These are phyloP conservation scores for Metschnikowia bowlesiae DNA, from an alignment of 805 yeast species.

Conservation along the genomic window DNA sequence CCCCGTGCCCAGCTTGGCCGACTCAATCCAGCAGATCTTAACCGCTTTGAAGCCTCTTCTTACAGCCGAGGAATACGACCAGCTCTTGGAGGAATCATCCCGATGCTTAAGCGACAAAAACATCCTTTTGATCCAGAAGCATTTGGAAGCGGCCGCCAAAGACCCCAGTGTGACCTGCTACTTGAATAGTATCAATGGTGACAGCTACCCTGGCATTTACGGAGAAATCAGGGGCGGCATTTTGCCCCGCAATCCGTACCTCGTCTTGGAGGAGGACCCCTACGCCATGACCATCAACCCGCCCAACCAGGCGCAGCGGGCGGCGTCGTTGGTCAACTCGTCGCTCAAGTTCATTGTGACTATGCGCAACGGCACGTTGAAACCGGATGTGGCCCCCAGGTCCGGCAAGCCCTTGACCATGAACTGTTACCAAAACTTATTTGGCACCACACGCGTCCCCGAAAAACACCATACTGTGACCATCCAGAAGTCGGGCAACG, in stretches of 20 bases:
- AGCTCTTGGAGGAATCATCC: constrained; percentile 40
- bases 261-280: constrained; percentile 73
- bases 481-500: constrained; percentile 28
- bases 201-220: constrained; percentile 52
- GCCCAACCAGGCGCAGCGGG: constrained; percentile 63
- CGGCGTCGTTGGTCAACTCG: constrained; percentile 63
- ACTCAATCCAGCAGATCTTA: constrained; percentile 51
- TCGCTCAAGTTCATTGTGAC: constrained; percentile 63
- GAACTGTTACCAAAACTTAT: constrained; percentile 62
- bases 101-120: constrained; percentile 42
- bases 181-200: constrained; percentile 50
- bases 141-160: constrained; percentile 44
- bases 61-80: constrained; percentile 46
- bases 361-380: constrained; percentile 48
- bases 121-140: constrained; percentile 48
- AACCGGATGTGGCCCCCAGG: constrained; percentile 55
- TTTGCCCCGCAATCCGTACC: constrained; percentile 73
- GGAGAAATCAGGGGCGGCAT: constrained; percentile 63
- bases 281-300: constrained; percentile 49
- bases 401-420: constrained; percentile 54
- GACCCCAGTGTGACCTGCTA: constrained; percentile 41
- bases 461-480: constrained; percentile 32
- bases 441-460: constrained; percentile 62
- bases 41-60: constrained; percentile 58
- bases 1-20: constrained; percentile 55